Conservation (phyloP, 441 rosid genomes). For the Flueggea neowawraea region DNA sequence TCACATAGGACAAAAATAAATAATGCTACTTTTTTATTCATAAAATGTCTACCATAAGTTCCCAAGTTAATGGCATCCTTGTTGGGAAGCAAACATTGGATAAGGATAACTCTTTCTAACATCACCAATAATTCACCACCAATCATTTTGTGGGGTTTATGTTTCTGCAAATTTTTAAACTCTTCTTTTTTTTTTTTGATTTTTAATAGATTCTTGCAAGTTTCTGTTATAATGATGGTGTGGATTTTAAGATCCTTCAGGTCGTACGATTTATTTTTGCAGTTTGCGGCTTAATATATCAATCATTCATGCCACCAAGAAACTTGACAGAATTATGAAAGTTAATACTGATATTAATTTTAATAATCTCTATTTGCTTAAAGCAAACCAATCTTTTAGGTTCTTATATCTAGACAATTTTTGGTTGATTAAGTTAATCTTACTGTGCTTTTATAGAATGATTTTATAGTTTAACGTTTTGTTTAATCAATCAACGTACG, state of each 20-base stretch:
- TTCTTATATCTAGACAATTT: too few relatives aligned
- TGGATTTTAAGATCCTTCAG: background rate
- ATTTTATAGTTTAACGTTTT: too few relatives aligned
- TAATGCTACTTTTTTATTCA: slow-evolving; percentile 11
- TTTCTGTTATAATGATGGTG: background rate
- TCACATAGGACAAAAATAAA: slow-evolving; percentile 8
- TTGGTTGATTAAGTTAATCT: too few relatives aligned
- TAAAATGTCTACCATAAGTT: slow-evolving; percentile 18
- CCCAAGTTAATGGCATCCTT: slow-evolving; percentile 32
- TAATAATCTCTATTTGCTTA: too few relatives aligned
- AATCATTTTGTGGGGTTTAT: slow-evolving; percentile 16
- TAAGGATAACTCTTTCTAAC: background rate
- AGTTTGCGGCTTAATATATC: background rate
- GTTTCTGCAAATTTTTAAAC: background rate
- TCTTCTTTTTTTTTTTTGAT: background rate
- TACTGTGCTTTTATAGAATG: too few relatives aligned
- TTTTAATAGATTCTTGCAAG: background rate
- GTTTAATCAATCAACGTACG: too few relatives aligned
- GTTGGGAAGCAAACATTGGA: slow-evolving; percentile 40
- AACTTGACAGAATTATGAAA: too few relatives aligned
- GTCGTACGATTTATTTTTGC: background rate
- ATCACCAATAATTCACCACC: slow-evolving; percentile 15
- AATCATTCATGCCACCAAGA: too few relatives aligned
- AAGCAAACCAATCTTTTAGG: too few relatives aligned
- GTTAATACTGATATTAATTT: too few relatives aligned